Conservation (phyloP, 2,329 filamentous ascomycete genomes). For the Paraconiothyrium brasiliense region DNA sequence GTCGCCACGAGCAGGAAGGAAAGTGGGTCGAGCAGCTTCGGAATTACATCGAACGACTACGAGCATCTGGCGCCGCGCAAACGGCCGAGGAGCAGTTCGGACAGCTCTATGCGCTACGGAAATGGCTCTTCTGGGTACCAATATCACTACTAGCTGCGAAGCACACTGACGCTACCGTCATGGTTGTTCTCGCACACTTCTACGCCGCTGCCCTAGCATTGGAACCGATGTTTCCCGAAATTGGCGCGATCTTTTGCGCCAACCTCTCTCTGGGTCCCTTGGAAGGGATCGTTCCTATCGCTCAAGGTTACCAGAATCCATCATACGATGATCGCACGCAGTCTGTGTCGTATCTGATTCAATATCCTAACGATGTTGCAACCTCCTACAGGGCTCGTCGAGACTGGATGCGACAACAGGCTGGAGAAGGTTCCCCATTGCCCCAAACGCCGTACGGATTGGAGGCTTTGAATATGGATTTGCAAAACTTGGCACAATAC, state of each 20-base stretch:
- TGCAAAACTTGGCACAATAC: constrained; percentile 53
- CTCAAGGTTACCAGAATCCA: constrained; percentile 61
- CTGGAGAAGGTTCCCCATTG: constrained; percentile 41
- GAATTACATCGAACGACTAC: constrained; percentile 57
- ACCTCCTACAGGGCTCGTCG: constrained; percentile 53
- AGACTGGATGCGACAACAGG: constrained; percentile 52
- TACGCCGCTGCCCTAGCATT: constrained; percentile 88
- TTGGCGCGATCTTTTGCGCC: constrained; percentile 82
- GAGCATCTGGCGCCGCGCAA: constrained; percentile 52
- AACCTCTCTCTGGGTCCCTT: constrained; percentile 78
- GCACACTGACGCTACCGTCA: constrained; percentile 76
- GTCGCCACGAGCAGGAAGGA: constrained; percentile 56
- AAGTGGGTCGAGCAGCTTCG: constrained; percentile 60
- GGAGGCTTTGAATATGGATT: constrained; percentile 51
- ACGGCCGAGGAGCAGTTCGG: constrained; percentile 85
- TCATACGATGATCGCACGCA: constrained; percentile 53
- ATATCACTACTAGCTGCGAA: constrained; percentile 82
- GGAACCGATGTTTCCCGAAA: constrained; percentile 90
- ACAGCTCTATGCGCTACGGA: constrained; percentile 84
- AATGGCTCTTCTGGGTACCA: constrained; percentile 97
- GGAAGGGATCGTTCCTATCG: constrained; percentile 82
- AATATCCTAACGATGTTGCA: constrained; percentile 56
- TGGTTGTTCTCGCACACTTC: constrained; percentile 88
- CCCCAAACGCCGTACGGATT: constrained; percentile 49
- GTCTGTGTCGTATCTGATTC: constrained; percentile 57